A percentile compares a stretch with the other conserved stretches of the same genome.
Evolutionary conservation across 345 rosid genomes (phyloP).

Genomic region (Linum trigynum): DNA sequence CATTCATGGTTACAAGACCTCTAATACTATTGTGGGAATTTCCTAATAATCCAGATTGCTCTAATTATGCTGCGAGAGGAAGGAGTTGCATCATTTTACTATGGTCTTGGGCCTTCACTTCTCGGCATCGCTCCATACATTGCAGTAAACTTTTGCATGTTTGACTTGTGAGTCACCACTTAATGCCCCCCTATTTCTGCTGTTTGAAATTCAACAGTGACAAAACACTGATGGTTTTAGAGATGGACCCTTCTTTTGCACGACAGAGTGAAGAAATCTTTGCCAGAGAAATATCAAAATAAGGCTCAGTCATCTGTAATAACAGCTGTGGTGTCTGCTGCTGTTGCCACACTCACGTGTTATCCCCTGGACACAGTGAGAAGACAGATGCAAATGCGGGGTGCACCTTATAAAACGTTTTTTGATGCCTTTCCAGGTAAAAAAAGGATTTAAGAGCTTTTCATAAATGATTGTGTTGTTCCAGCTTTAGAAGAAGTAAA

Average conservation of each 20-base stretch:
- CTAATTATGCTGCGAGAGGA: slow-evolving; percentile 87
- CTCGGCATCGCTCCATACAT: slow-evolving; percentile 92
- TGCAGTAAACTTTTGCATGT: slow-evolving; percentile 92
- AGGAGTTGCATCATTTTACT: slow-evolving; percentile 78
- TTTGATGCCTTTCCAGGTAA: slow-evolving; percentile 77
- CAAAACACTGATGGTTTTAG: background rate
- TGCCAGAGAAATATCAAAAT: slow-evolving; percentile 70
- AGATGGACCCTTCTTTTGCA: slow-evolving; percentile 5
- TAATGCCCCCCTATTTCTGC: background rate
- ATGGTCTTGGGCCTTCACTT: slow-evolving; percentile 92
- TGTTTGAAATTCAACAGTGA: background rate
- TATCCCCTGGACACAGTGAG: slow-evolving; percentile 94
- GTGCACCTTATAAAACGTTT: slow-evolving; percentile 77
- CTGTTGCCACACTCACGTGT: slow-evolving; percentile 81
- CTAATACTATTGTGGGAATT: slow-evolving; percentile 10
- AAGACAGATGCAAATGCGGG: slow-evolving; percentile 97
- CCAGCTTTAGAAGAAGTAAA: no score
- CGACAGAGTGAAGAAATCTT: slow-evolving; percentile 77
- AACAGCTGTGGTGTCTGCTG: slow-evolving; percentile 77
- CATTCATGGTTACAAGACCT: slow-evolving; percentile 10
- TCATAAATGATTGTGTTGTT: no score
- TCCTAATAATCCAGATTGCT: slow-evolving; percentile 51
- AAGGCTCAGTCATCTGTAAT: slow-evolving; percentile 71
- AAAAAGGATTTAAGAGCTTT: no score
- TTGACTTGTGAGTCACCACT: slow-evolving; percentile 66